Percentiles rank a stretch among this genome's conserved stretches.
These are phyloP conservation scores for Boletus pseudopeckii DNA, from an alignment of 768 basidiomycete species.

Conservation along the genomic window DNA sequence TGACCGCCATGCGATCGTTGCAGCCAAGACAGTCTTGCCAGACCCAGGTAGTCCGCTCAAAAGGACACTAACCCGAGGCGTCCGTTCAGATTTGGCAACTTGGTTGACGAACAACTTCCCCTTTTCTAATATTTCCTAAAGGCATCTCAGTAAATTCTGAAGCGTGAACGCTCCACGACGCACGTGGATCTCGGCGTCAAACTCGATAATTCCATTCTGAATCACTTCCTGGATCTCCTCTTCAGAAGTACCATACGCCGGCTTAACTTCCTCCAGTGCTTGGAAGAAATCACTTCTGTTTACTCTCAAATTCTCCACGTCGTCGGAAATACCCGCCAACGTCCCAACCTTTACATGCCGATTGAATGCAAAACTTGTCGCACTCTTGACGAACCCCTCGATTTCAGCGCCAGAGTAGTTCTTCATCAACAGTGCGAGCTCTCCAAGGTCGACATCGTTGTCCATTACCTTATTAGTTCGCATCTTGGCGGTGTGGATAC, in stretches of 20 bases:
- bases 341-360: slow-evolving; percentile 98
- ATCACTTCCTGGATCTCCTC: slow-evolving; percentile 92
- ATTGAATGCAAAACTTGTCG: slow-evolving; percentile 97
- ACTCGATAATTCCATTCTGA: slow-evolving; percentile 96
- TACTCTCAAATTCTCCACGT: slow-evolving; percentile 90
- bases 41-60: slow-evolving; percentile 87
- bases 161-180: slow-evolving; percentile 2
- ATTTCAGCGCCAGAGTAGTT: slow-evolving; percentile 99
- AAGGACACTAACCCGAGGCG: slow-evolving; percentile 87
- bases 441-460: slow-evolving; percentile 71
- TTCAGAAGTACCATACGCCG: slow-evolving; percentile 96
- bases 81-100: slow-evolving; percentile 84
- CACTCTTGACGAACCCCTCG: slow-evolving; percentile 93
- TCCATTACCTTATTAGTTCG: slow-evolving; percentile 89
- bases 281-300: slow-evolving; percentile 82
- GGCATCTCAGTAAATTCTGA: neutral
- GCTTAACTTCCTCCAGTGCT: slow-evolving; percentile 91
- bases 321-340: slow-evolving; percentile 93
- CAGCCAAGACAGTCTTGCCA: slow-evolving; percentile 93
- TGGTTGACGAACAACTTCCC: slow-evolving; percentile 91
- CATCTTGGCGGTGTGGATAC: slow-evolving; percentile 96
- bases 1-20: slow-evolving; percentile 91
- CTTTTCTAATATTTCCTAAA: slow-evolving; percentile 79
- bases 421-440: slow-evolving; percentile 84
- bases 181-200: slow-evolving; percentile 71